Percentiles rank a stretch among this genome's conserved stretches.
phyloP scores from a whole-genome alignment of 768 basidiomycete genomes.

The Suillus subaureus region DNA sequence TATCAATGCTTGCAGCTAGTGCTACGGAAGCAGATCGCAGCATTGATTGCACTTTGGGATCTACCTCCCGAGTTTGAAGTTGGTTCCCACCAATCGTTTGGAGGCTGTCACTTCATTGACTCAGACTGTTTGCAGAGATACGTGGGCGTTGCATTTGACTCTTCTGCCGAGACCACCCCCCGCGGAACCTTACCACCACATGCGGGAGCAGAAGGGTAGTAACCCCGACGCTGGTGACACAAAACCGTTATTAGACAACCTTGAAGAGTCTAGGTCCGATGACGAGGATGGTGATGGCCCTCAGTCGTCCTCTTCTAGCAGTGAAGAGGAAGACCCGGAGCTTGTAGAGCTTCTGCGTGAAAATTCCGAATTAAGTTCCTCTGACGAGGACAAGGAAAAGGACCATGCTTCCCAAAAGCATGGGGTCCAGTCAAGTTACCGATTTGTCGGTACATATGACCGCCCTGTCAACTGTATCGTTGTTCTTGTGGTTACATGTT shows the following conservation, averaged over 20 bases:
- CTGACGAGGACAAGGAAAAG: slow-evolving; percentile 22
- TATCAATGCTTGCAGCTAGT: slow-evolving; percentile 85
- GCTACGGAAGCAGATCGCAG: slow-evolving; percentile 72
- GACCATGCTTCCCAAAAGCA: slow-evolving; percentile 10
- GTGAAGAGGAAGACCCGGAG: slow-evolving; percentile 36
- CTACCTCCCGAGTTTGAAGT: slow-evolving; percentile 84
- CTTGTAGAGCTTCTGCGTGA: slow-evolving; percentile 42
- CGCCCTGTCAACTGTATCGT: slow-evolving; percentile 57
- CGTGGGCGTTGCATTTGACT: slow-evolving; percentile 79
- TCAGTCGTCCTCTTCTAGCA: slow-evolving; percentile 15
- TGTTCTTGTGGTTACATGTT: slow-evolving; percentile 73
- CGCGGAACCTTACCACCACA: slow-evolving; percentile 57
- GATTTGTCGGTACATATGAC: slow-evolving; percentile 35
- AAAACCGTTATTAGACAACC: slow-evolving; percentile 6
- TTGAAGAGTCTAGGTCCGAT: slow-evolving; percentile 15
- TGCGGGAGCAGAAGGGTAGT: slow-evolving; percentile 39
- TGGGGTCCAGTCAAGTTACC: slow-evolving; percentile 9
- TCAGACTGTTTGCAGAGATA: slow-evolving; percentile 73
- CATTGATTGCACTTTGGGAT: slow-evolving; percentile 63
- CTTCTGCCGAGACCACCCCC: slow-evolving; percentile 61
- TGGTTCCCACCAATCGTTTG: slow-evolving; percentile 16
- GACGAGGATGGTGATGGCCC: slow-evolving; percentile 17
- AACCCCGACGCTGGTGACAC: slow-evolving; percentile 15
- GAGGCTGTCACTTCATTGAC: slow-evolving; percentile 13
- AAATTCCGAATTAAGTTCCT: slow-evolving; percentile 37